Conservation (phyloP, 2,329 filamentous ascomycete species). For the Pseudogymnoascus sp. region DNA sequence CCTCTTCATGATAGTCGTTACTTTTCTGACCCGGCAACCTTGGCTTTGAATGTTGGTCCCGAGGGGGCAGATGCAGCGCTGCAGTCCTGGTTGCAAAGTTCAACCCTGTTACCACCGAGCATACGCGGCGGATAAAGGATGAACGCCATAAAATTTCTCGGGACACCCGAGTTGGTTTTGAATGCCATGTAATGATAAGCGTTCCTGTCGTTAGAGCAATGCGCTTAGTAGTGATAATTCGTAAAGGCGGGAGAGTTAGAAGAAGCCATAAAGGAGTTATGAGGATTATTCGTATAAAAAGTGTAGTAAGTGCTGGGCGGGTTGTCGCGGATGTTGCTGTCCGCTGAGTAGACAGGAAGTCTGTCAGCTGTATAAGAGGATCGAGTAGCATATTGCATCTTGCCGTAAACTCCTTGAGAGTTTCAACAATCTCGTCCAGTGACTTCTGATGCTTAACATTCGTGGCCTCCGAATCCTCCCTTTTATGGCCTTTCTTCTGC, state of each 20-base stretch:
- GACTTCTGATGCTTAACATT: constrained; percentile 82
- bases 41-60: constrained; percentile 12
- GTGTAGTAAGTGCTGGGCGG: constrained; percentile 75
- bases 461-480: constrained; percentile 43
- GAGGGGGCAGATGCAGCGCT: constrained; percentile 24
- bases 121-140: constrained; percentile 59
- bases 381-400: constrained; percentile 89
- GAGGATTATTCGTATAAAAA: constrained; percentile 82
- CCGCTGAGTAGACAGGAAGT: constrained; percentile 85
- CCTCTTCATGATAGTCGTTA: constrained; percentile 15
- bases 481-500: constrained; percentile 45
- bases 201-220: constrained; percentile 83
- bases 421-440: constrained; percentile 93
- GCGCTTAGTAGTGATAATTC: constrained; percentile 78
- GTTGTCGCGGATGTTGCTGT: constrained; percentile 89
- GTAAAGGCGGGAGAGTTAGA: constrained; percentile 72
- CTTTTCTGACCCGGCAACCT: constrained; percentile 1
- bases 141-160: constrained; percentile 89
- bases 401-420: constrained; percentile 79
- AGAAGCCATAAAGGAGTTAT: constrained; percentile 83
- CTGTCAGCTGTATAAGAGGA: constrained; percentile 78
- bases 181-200: constrained; percentile 83
- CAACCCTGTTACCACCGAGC: constrained; percentile 71
- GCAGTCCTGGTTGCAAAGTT: constrained; percentile 51
- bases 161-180: constrained; percentile 73